Conservation (phyloP, 139 green algal genomes). For the Prasinococcaceae sp. region DNA sequence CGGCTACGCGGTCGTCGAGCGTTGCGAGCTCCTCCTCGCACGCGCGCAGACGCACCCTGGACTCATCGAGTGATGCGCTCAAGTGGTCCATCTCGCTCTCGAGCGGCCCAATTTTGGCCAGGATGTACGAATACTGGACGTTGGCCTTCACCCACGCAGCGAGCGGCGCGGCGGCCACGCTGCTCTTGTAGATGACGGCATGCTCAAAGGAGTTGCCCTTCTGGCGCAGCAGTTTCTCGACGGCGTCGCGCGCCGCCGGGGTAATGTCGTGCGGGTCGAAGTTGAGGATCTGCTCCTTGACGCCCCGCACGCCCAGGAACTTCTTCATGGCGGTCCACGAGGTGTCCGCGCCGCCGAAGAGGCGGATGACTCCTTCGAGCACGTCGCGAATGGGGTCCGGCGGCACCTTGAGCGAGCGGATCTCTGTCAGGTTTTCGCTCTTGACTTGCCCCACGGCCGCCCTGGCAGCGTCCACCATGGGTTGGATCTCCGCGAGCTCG, state of each 20-base stretch:
- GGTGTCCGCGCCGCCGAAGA: slow-evolving; percentile 61
- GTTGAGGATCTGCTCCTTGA: slow-evolving; percentile 58
- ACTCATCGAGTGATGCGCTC: slow-evolving; percentile 30
- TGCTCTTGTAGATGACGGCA: slow-evolving; percentile 47
- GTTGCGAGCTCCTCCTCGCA: slow-evolving; percentile 51
- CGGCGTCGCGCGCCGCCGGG: background rate
- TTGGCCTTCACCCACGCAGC: slow-evolving; percentile 54
- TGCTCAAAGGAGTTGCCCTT: slow-evolving; percentile 49
- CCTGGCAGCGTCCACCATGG: slow-evolving; percentile 53
- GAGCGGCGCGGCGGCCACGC: slow-evolving; percentile 56
- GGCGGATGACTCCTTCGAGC: slow-evolving; percentile 57
- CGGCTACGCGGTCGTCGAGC: slow-evolving; percentile 38
- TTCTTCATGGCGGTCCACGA: slow-evolving; percentile 69
- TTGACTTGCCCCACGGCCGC: slow-evolving; percentile 63
- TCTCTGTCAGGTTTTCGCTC: slow-evolving; percentile 68
- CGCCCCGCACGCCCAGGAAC: slow-evolving; percentile 42
- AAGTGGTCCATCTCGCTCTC: slow-evolving; percentile 42
- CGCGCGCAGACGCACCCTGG: slow-evolving; percentile 35
- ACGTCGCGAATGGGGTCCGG: slow-evolving; percentile 51
- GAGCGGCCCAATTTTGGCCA: slow-evolving; percentile 46
- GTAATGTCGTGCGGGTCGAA: slow-evolving; percentile 50
- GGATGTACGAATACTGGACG: slow-evolving; percentile 31
- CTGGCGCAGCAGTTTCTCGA: slow-evolving; percentile 16
- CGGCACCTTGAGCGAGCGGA: slow-evolving; percentile 59
- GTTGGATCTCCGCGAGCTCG: slow-evolving; percentile 56